These are phyloP conservation scores for Coccinonectria pachysandricola DNA, from an alignment of 2,329 filamentous ascomycete genomes.

Conservation along the genomic window DNA sequence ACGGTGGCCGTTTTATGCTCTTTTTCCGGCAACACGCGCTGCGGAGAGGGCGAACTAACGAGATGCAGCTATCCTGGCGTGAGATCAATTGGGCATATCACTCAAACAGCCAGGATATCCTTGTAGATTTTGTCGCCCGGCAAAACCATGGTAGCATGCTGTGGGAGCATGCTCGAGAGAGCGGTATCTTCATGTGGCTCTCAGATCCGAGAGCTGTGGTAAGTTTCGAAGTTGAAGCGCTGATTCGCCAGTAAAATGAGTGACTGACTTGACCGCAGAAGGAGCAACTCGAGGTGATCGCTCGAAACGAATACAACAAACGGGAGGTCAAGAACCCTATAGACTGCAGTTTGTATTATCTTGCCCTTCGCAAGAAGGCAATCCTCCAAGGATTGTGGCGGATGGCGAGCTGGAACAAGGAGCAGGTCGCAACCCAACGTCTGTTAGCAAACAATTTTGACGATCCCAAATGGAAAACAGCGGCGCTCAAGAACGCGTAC, in stretches of 20 bases:
- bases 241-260: no score
- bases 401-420: constrained; percentile 81
- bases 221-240: no score
- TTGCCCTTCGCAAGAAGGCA: constrained; percentile 83
- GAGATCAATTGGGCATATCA: constrained; percentile 84
- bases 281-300: constrained; percentile 78
- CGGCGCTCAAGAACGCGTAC: constrained; percentile 92
- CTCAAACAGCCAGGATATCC: constrained; percentile 77
- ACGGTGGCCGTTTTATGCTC: constrained; percentile 76
- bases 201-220: constrained; percentile 67
- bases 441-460: constrained; percentile 86
- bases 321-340: constrained; percentile 80
- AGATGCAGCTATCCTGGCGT: constrained; percentile 60
- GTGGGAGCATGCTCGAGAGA: constrained; percentile 79
- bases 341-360: constrained; percentile 83
- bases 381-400: constrained; percentile 88
- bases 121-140: constrained; percentile 69
- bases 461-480: constrained; percentile 76
- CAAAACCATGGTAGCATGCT: constrained; percentile 71
- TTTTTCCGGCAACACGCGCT: constrained; percentile 77
- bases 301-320: constrained; percentile 86
- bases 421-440: constrained; percentile 70
- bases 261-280: constrained; percentile 17
- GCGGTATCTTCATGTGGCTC: constrained; percentile 93
- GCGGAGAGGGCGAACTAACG: constrained; percentile 52